Base-by-base conservation (phyloP, 2,329 filamentous ascomycete species). In the Botrytis porri region DNA sequence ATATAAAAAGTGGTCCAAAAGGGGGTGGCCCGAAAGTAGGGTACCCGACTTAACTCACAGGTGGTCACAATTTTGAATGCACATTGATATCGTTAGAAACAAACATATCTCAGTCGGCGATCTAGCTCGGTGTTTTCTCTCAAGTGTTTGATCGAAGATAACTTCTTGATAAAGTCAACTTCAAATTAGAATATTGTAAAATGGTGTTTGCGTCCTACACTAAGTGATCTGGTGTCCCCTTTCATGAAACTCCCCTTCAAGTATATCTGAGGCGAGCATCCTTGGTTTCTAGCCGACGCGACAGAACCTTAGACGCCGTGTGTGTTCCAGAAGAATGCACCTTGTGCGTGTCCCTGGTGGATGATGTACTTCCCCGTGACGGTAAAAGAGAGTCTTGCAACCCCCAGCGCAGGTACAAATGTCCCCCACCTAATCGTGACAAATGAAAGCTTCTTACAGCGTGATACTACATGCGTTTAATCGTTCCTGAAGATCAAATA, bases 301-400 rank as follows among this genome's bases (percentile, higher is more conserved):
- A 72, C 51, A 61, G 35, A 37, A 7, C 25, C 37, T 67, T 67
- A 72, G 62, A 72, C 70, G 70, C 62, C 41, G 48, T 67, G 51
- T 20, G 69, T 43, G 32, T 72, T 72, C 70, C 41, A 72, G 70
- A 72, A 72, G 70, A 66, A 72, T 12, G 70, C 70, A 57, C 18
- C 32, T 69, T 69, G 29, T 57, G 22, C 29, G 32, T 29, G 32
- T 63, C 32, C 59, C 32, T 63, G 39, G n/a, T 54, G 35, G 16
- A 64, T 63, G 59, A 25, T 51, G 20, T 63, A 29, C 43, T 69
- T 29, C 9, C 35, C 32, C 35, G 16, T 22, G 54, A 69, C 69
- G 45, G 32, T 22, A 51, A 14, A 61, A 62, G 32, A 51, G 45
- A 54, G 32, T 70, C 57, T 45, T 54, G 51, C 59, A 45, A 51